Evolutionary conservation across 345 rosid species (phyloP), one percentile per base, ranked within the genome.

Genomic region (Hirschfeldia incana): DNA sequence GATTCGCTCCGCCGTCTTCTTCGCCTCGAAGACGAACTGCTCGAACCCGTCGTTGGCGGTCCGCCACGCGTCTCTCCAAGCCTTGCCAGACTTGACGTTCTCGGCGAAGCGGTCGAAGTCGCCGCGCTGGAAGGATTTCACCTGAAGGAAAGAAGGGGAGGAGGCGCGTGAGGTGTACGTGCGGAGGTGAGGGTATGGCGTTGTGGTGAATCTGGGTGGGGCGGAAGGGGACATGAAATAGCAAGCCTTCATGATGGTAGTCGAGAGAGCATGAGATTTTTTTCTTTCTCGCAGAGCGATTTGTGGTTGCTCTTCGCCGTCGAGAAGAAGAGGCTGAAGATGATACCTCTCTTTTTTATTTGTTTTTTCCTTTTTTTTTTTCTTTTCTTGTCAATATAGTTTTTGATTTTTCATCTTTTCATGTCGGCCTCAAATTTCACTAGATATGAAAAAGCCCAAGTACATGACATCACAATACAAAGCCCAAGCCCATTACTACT

Each of bases 11-110:
- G 94, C 92, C 7, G 94, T 82, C 76, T 92, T 94, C 89, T 86
- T 86, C 11, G 98, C 89, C 79, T 94, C 98, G 33, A 87, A 94
- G 8, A 92, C 65, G 64, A 94, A 80, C 70, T 78, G 90, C 85
- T 94, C 98, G 72, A 94, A 88, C 27, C 97, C 89, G 73, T 91
- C 92, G 81, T 94, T 94, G 55, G 97, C 93, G 13, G 76, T 83
- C 4, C 93, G 85, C 98, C 98, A 94, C 1, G 93, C 94, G 55
- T 90, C 89, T 75, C 80, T 86, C 86, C 85, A 92, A 42, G 83
- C 91, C 77, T 84, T 91, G 15, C 90, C 90, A 30, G 92, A 92
- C 82, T 87, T 85, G 70, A 86, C 70, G 33, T 83, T 82, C 70
- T 70, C 82, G 6, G 92, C 87, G 78, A 90, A 89, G 49, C 82